These are phyloP conservation scores for Microstroma glucosiphilum DNA, from an alignment of 1,284 basidiomycete genomes.

Conservation along the genomic window DNA sequence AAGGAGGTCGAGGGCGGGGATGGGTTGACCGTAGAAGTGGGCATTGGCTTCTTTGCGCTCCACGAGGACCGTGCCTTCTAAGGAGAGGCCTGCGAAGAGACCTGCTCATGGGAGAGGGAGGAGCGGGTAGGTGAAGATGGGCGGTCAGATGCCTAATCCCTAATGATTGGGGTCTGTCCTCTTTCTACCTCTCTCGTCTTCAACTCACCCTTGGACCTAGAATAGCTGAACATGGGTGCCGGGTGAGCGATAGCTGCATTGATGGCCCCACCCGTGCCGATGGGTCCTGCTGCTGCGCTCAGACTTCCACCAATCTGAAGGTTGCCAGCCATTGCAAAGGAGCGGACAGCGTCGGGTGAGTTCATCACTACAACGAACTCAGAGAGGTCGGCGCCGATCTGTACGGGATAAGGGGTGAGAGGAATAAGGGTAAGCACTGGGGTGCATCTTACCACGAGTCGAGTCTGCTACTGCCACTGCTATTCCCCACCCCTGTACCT, in stretches of 20 bases:
- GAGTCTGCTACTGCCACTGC: too few species aligned
- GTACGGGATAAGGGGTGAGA: neutral
- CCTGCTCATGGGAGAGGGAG: conserved; percentile 52
- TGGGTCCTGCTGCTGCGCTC: conserved; percentile 57
- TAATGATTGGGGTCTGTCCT: too few species aligned
- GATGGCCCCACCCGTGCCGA: conserved; percentile 88
- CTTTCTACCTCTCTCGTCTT: too few species aligned
- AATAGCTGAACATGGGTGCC: conserved; percentile 95
- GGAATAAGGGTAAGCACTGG: too few species aligned
- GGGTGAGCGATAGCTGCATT: conserved; percentile 74
- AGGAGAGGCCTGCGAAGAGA: conserved; percentile 85
- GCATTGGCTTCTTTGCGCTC: conserved; percentile 72
- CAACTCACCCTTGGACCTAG: conserved; percentile 67
- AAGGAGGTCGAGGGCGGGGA: conserved; percentile 83
- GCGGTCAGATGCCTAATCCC: too few species aligned
- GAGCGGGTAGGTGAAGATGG: conserved; percentile 12
- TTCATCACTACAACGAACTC: conserved; percentile 80
- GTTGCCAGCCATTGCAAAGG: conserved; percentile 92
- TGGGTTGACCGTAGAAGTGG: conserved; percentile 87
- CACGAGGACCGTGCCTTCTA: conserved; percentile 90
- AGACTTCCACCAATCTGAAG: conserved; percentile 73
- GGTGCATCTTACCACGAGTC: conserved; percentile 4
- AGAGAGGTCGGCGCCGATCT: conserved; percentile 63
- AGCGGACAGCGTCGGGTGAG: conserved; percentile 86
- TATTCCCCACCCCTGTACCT: too few species aligned